A percentile compares a stretch with the other conserved stretches of the same genome.
Conservation (phyloP, 2,329 filamentous ascomycete genomes). For the Alternaria sp. region DNA sequence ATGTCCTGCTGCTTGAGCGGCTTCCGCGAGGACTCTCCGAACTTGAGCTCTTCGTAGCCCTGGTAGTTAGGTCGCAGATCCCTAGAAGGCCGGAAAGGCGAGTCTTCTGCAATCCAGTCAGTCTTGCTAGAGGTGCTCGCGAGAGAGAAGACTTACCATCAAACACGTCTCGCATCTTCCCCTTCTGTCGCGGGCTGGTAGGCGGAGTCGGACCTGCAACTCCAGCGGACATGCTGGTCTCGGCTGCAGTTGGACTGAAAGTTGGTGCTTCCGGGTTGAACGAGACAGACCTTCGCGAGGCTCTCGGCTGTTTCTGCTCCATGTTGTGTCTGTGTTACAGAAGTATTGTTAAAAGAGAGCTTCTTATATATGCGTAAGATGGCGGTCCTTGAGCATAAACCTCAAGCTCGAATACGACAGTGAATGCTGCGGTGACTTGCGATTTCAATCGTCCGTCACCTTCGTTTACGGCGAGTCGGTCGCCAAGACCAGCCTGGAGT, state of each 20-base stretch:
- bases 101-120: constrained; percentile 8
- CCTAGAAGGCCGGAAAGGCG: constrained; percentile 4
- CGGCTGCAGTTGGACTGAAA: constrained; percentile 11
- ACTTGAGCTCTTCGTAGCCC: background rate
- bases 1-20: background rate
- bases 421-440: constrained; percentile 13
- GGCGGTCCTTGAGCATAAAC: background rate
- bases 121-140: background rate
- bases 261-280: constrained; percentile 24
- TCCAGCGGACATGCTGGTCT: background rate
- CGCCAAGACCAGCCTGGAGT: background rate
- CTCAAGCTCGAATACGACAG: background rate
- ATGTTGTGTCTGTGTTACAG: background rate
- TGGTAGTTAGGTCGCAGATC: constrained; percentile 5
- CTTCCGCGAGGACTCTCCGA: background rate
- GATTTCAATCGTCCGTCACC: constrained; percentile 1
- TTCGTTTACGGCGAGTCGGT: background rate
- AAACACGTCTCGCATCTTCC: background rate
- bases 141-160: background rate
- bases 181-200: background rate
- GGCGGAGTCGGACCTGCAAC: background rate
- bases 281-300: background rate
- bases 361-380: background rate
- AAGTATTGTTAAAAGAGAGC: background rate
- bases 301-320: background rate